Percentiles rank a stretch among this genome's conserved stretches.
phyloP scores from a whole-genome alignment of 371 early-diverging fungal genomes.

The Mortierella sp. region DNA sequence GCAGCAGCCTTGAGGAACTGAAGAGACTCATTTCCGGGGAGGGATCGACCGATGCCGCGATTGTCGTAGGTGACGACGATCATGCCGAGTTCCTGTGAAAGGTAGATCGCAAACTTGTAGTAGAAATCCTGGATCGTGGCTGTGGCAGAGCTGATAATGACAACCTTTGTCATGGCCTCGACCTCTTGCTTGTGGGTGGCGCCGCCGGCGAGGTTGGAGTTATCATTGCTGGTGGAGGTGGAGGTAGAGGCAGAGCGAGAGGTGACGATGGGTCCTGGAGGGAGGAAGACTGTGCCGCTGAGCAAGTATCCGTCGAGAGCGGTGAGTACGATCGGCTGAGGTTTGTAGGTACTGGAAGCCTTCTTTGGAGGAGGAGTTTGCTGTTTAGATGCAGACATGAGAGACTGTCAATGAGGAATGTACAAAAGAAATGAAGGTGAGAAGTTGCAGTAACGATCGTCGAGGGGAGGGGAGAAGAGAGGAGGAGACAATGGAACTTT shows the following conservation, averaged over 20 bases:
- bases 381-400: not conserved
- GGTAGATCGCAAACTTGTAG: constrained; percentile 52
- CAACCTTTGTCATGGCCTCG: constrained; percentile 38
- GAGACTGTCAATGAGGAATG: constrained; percentile 4
- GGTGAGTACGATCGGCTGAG: constrained; percentile 51
- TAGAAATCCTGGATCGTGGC: constrained; percentile 56
- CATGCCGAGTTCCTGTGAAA: constrained; percentile 54
- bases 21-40: constrained; percentile 44
- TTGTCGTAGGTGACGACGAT: constrained; percentile 58
- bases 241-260: constrained; percentile 10
- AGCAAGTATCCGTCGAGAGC: constrained; percentile 56
- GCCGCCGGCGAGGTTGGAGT: constrained; percentile 23
- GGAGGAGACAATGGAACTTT: constrained; percentile 2
- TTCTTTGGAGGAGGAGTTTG: constrained; percentile 24
- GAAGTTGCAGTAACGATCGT: not conserved
- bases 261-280: constrained; percentile 45
- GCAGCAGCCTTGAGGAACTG: constrained; percentile 30
- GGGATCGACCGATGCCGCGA: constrained; percentile 57
- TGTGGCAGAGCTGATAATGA: constrained; percentile 55
- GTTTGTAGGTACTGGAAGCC: constrained; percentile 17
- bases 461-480: not conserved
- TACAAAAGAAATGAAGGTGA: constrained; percentile 1
- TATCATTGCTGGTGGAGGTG: constrained; percentile 11
- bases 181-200: constrained; percentile 28
- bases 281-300: constrained; percentile 46